Base-by-base conservation (phyloP, 2,329 filamentous ascomycete species). In the Apiospora sp. region DNA sequence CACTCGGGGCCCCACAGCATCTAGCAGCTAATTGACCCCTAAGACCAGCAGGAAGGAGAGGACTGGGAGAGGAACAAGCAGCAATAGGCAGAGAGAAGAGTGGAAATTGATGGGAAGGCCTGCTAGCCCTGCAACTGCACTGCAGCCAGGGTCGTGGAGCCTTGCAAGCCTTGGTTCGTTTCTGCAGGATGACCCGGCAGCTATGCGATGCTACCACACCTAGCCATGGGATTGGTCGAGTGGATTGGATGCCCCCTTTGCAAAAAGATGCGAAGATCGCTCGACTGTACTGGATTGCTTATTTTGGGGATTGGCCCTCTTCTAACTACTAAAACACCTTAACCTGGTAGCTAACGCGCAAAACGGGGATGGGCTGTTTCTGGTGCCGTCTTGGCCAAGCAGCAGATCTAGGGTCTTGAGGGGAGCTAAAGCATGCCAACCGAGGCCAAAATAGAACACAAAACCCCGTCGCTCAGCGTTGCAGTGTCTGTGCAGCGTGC, bases 171-270 rank as follows among this genome's bases (percentile, higher is more conserved):
- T 41, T 64, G 58, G 58, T 37, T 64, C 58, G 58, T 64, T 64
- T 64, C 58, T 64, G 58, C 58, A 64, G 58, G 58, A 64, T 64
- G 58, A 64, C 58, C 58, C 58, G 58, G 34, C 58, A 64, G 58
- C 58, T 64, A 64, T 64, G 34, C 58, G 34, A 64, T 64, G 34
- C 34, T 64, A 64, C 58, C 34, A 64, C 58, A 64, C 58, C 34
- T n/a, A 4, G 5, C 3, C 8, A 10, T 41, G 37, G 5, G 37
- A 8, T 41, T 37, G 34, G 34, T n/a, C 58, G 58, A n/a, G n/a
- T 64, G 58, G 8, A 41, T 5, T 19, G 58, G 34, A 19, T 64
- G 30, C 19, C 34, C 58, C 54, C 58, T n/a, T 64, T 41, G 30
- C 6, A 41, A 41, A 7, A 51, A 51, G n/a, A 24, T n/a, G 27